Evolutionary conservation across 805 yeast genomes (phyloP).

Genomic region (Wickerhamomyces pijperi): DNA sequence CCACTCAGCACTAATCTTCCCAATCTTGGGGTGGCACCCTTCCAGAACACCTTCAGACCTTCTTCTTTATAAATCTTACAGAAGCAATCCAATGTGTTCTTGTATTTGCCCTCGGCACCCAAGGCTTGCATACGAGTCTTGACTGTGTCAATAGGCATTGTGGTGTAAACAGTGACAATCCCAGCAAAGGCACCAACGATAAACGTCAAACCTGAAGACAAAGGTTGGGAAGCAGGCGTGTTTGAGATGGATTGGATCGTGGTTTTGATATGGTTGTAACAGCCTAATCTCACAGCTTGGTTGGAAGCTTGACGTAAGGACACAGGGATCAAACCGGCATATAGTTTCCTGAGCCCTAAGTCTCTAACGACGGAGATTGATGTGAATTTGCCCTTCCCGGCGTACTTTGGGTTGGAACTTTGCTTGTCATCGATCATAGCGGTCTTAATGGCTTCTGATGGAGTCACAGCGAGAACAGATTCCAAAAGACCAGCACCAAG

Average conservation of each 20-base stretch:
- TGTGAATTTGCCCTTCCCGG: slow-evolving; percentile 42
- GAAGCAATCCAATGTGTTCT: slow-evolving; percentile 76
- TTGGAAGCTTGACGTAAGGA: slow-evolving; percentile 93
- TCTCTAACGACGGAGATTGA: slow-evolving; percentile 57
- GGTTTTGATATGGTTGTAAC: slow-evolving; percentile 80
- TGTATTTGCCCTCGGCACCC: slow-evolving; percentile 60
- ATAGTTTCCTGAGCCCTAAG: slow-evolving; percentile 73
- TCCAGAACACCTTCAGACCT: slow-evolving; percentile 89
- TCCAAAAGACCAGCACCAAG: slow-evolving; percentile 93
- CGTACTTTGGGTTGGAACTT: slow-evolving; percentile 65
- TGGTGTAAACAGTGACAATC: slow-evolving; percentile 76
- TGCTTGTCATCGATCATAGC: slow-evolving; percentile 92
- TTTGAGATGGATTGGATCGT: slow-evolving; percentile 60
- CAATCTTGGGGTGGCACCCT: slow-evolving; percentile 94
- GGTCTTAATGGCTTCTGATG: slow-evolving; percentile 93
- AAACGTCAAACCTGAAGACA: slow-evolving; percentile 73
- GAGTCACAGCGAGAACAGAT: slow-evolving; percentile 88
- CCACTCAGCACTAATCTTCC: slow-evolving; percentile 91
- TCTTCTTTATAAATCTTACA: slow-evolving; percentile 70
- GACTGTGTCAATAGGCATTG: slow-evolving; percentile 94
- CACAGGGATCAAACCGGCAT: slow-evolving; percentile 86
- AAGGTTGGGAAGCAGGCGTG: slow-evolving; percentile 58
- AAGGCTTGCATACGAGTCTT: slow-evolving; percentile 96
- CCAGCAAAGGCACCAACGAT: slow-evolving; percentile 88
- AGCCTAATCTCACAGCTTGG: slow-evolving; percentile 88